Evolutionary conservation across 371 early-diverging fungal genomes (phyloP).

Genomic region (Dentiscutata heterogama): DNA sequence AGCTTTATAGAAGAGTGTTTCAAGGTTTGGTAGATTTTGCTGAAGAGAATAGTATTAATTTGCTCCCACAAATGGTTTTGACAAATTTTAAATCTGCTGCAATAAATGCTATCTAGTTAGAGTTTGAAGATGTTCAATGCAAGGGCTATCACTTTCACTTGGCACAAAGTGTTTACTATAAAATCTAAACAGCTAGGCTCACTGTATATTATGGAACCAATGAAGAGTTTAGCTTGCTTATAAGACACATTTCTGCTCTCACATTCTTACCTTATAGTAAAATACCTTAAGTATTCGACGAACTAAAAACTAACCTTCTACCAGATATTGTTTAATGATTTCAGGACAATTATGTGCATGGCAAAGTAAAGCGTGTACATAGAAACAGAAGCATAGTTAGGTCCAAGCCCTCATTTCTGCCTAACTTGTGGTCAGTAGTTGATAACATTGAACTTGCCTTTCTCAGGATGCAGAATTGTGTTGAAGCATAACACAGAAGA

Average conservation of each 20-base stretch:
- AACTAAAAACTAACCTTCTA: background rate
- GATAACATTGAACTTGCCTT: constrained; percentile 2
- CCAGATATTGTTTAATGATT: background rate
- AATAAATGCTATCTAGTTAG: background rate
- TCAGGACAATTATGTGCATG: constrained; percentile 8
- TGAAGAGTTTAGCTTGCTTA: constrained; percentile 24
- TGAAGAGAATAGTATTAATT: background rate
- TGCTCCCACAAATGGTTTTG: background rate
- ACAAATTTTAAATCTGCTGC: background rate
- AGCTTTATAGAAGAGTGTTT: constrained; percentile 11
- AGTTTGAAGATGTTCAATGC: background rate
- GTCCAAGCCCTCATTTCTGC: background rate
- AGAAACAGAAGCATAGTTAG: constrained; percentile 9
- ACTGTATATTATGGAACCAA: background rate
- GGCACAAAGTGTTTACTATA: background rate
- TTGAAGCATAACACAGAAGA: constrained; percentile 12
- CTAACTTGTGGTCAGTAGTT: background rate
- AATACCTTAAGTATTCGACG: constrained; percentile 19
- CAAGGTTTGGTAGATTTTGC: background rate
- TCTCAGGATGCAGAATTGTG: constrained; percentile 1
- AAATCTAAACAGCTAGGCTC: background rate
- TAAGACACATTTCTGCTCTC: background rate
- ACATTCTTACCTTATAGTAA: background rate
- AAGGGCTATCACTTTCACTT: constrained; percentile 18
- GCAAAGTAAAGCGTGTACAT: background rate